Base-by-base conservation (phyloP, 805 yeast genomes). In the Lachancea fermentati region DNA sequence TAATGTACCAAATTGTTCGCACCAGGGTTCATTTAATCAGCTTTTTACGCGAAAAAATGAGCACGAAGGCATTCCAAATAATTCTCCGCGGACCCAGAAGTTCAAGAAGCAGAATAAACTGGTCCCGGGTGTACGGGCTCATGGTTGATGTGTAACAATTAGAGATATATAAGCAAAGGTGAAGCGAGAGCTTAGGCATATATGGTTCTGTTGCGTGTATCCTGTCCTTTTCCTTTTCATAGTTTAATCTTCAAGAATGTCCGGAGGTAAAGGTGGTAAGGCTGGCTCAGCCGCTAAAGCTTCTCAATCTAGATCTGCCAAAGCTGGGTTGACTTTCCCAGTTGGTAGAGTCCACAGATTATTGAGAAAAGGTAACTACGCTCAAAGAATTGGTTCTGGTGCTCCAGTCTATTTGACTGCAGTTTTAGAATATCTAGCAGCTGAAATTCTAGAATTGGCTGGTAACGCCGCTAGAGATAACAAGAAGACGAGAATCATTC, bases 391-490 rank as follows among this genome's bases (percentile, higher is more conserved):
- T 62, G 96, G 97, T 78, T 86, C 96, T 53, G 95, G 95, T 78
- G 96, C 97, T 57, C 96, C 97, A 71, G 87, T 88, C 51, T 88
- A 87, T 75, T 76, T 88, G 63, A 88, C 96, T 56, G 93, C 96
- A 41, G 96, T 88, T 45, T 77, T 88, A 58, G 97, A 88, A 72
- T 88, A 88, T 67, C 76, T 88, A 66, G 87, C 95, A 65, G 96
- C 96, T 55, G 96, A 88, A 78, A 85, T 88, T 54, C 79, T 88
- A 60, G 96, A 88, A 75, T 79, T 85, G 70, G 96, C 96, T 48
- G 96, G 96, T 75, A 85, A 85, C 73, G 96, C 96, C 59, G 96
- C 96, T 47, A 84, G 95, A 76, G 96, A 88, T 71, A 86, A 85
- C 87, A 89, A 89, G 81, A 89, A 89, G 79, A 81, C 95, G 64